Evolutionary conservation across 164 flowering plant genomes (phyloP).

Genomic region (Stephania yunnanensis): DNA sequence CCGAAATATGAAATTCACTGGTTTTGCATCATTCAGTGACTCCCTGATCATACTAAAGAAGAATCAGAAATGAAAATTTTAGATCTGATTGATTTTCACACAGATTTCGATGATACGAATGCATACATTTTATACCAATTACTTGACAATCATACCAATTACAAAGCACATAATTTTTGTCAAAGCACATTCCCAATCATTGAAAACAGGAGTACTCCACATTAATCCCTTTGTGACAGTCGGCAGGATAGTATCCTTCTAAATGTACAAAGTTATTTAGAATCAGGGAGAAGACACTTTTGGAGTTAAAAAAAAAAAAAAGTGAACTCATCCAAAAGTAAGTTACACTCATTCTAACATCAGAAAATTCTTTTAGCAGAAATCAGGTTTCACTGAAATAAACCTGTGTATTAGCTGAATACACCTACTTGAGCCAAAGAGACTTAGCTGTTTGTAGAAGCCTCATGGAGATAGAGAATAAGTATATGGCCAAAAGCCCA

Average conservation of each 20-base stretch:
- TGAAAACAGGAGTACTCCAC: not conserved
- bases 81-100: not conserved
- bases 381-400: not conserved
- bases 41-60: too few relatives aligned
- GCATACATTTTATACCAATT: not conserved
- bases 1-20: too few relatives aligned
- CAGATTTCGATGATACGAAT: not conserved
- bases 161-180: not conserved
- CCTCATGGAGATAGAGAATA: constrained; percentile 18
- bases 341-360: not conserved
- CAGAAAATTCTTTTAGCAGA: not conserved
- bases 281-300: not conserved
- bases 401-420: not conserved
- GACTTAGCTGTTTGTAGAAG: constrained; percentile 8
- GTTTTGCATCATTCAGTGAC: too few relatives aligned
- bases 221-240: not conserved
- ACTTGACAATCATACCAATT: not conserved
- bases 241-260: not conserved
- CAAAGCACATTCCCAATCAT: not conserved
- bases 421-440: not conserved
- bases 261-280: not conserved
- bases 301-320: not conserved
- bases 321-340: not conserved
- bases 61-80: not conserved
- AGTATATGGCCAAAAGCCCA: constrained; percentile 30